Evolutionary conservation across 768 basidiomycete species (phyloP).

Genomic region (Boletus rubroflammeus): DNA sequence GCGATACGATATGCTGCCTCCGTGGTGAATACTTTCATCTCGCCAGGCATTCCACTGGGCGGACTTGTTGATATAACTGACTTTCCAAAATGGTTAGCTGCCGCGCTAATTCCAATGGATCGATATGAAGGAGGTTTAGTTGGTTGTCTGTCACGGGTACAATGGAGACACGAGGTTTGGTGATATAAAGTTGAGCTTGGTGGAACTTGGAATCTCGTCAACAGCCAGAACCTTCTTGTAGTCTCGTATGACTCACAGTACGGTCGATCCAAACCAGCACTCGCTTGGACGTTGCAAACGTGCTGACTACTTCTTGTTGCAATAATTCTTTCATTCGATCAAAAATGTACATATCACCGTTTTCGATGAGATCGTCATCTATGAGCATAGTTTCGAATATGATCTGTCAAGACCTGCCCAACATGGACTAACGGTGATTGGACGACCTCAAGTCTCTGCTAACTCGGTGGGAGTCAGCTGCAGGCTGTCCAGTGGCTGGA

Average conservation of each 20-base stretch:
- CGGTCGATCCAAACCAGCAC: background rate
- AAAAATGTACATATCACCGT: background rate
- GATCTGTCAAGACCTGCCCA: background rate
- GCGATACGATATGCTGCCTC: background rate
- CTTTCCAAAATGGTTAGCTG: background rate
- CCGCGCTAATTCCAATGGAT: background rate
- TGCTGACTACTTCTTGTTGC: background rate
- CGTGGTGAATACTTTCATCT: background rate
- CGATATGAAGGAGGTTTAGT: background rate
- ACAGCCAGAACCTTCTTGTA: background rate
- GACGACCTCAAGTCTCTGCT: background rate
- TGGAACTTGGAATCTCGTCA: background rate
- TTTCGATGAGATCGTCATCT: background rate
- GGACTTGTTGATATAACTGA: background rate
- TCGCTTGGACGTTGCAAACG: background rate
- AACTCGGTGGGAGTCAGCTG: too few species aligned
- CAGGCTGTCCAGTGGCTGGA: background rate
- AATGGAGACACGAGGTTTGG: background rate
- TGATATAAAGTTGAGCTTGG: background rate
- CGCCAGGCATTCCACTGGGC: background rate
- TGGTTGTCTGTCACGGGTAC: background rate
- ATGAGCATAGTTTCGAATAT: background rate
- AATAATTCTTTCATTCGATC: background rate
- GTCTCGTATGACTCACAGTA: background rate
- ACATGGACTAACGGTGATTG: background rate